These are phyloP conservation scores for Nakataea oryzae DNA, from an alignment of 2,329 filamentous ascomycete species.

Conservation along the genomic window DNA sequence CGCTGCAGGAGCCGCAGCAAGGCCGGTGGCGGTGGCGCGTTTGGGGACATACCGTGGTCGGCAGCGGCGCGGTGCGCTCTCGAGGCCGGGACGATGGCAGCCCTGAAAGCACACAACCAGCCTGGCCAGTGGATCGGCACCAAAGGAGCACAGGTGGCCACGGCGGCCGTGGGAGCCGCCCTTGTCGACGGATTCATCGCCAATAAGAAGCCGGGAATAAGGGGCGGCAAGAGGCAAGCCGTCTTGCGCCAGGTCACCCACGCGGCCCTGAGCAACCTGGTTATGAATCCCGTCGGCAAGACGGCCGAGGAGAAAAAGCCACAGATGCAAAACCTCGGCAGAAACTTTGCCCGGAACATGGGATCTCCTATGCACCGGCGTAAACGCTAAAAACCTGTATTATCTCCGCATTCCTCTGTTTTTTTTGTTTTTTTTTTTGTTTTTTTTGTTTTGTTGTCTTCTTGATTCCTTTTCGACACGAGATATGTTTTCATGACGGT, in stretches of 20 bases:
- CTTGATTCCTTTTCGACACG: too few relatives aligned
- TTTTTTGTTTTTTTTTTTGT: not conserved
- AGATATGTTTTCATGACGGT: too few relatives aligned
- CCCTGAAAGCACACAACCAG: slow-evolving; percentile 9
- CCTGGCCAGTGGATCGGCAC: slow-evolving; percentile 13
- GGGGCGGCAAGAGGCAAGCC: slow-evolving; percentile 15
- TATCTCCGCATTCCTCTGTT: too few relatives aligned
- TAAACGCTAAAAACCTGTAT: not conserved
- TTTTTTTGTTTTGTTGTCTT: not conserved
- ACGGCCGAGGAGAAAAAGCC: not conserved
- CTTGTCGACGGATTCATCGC: slow-evolving; percentile 16
- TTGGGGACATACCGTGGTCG: slow-evolving; percentile 8
- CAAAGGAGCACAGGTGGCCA: slow-evolving; percentile 15
- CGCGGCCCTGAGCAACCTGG: slow-evolving; percentile 11
- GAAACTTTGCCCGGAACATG: not conserved
- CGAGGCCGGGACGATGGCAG: slow-evolving; percentile 14
- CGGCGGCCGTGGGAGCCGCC: slow-evolving; percentile 15
- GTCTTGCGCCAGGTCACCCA: slow-evolving; percentile 15
- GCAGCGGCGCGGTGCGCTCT: slow-evolving; percentile 12
- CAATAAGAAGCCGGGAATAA: slow-evolving; percentile 9
- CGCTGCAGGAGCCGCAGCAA: not conserved
- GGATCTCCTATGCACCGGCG: not conserved
- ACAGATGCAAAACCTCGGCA: not conserved
- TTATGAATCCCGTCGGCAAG: slow-evolving; percentile 11
- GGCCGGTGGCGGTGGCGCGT: not conserved